Conservation (phyloP, 768 basidiomycete species). For the Boletus patriciae region DNA sequence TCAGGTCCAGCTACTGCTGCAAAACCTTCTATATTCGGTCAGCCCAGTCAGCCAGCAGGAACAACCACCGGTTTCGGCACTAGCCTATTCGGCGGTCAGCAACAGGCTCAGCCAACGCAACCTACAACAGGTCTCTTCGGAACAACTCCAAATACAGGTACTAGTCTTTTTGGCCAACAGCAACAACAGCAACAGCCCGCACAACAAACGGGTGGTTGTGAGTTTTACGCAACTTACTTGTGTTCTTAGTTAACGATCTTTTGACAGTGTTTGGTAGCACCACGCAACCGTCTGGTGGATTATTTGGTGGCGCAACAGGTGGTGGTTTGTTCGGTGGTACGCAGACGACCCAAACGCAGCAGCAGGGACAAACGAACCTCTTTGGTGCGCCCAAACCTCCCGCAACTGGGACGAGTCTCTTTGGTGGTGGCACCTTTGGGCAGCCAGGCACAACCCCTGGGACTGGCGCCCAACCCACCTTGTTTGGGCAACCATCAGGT, state of each 20-base stretch:
- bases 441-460: slow-evolving; percentile 38
- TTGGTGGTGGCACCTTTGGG: slow-evolving; percentile 53
- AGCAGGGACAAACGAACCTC: slow-evolving; percentile 33
- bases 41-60: slow-evolving; percentile 40
- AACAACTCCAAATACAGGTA: slow-evolving; percentile 12
- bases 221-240: slow-evolving; percentile 11
- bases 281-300: slow-evolving; percentile 29
- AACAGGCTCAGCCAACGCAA: slow-evolving; percentile 26
- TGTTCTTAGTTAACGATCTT: slow-evolving; percentile 9
- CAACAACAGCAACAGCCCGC: slow-evolving; percentile 40
- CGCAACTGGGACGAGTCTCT: slow-evolving; percentile 39
- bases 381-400: slow-evolving; percentile 34
- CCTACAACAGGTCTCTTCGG: slow-evolving; percentile 34
- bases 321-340: slow-evolving; percentile 36
- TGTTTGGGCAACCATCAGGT: slow-evolving; percentile 56
- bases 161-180: slow-evolving; percentile 36
- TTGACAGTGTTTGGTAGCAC: slow-evolving; percentile 40
- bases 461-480: slow-evolving; percentile 29
- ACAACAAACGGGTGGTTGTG: slow-evolving; percentile 41
- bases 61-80: slow-evolving; percentile 38
- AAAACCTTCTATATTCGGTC: slow-evolving; percentile 54
- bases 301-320: slow-evolving; percentile 40
- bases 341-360: slow-evolving; percentile 40
- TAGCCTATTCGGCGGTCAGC: slow-evolving; percentile 30
- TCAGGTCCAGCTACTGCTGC: slow-evolving; percentile 35